Evolutionary conservation across 805 yeast genomes (phyloP).

Genomic region (Candida peoriensis): DNA sequence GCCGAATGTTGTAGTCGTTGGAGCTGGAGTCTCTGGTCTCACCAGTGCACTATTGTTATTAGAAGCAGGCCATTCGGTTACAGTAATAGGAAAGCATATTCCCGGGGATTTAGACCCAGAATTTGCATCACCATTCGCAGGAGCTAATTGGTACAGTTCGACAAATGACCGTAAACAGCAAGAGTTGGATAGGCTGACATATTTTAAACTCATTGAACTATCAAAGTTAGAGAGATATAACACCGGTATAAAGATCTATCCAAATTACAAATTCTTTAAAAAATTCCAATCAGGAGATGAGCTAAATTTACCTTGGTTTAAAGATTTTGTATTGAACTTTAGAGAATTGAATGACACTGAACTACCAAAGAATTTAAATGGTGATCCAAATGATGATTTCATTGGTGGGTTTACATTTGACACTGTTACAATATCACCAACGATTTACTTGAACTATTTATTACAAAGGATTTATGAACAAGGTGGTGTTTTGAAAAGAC

Average conservation of each 20-base stretch:
- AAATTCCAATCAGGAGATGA: constrained; percentile 6
- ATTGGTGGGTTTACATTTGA: constrained; percentile 43
- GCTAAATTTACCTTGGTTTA: constrained; percentile 41
- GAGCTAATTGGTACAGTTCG: constrained; percentile 62
- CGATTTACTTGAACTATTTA: constrained; percentile 47
- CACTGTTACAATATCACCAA: constrained; percentile 51
- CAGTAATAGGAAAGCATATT: constrained; percentile 36
- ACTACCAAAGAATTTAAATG: neutral
- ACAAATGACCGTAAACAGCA: constrained; percentile 38
- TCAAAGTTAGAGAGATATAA: constrained; percentile 40
- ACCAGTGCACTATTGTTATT: constrained; percentile 40
- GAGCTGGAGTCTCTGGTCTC: constrained; percentile 45
- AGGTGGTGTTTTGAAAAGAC: constrained; percentile 42
- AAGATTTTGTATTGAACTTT: constrained; percentile 35
- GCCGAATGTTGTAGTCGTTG: neutral
- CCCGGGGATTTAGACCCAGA: constrained; percentile 49
- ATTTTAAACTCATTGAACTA: constrained; percentile 37
- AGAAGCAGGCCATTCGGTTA: constrained; percentile 33
- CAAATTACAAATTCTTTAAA: constrained; percentile 8
- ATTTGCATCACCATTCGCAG: constrained; percentile 60
- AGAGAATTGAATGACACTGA: constrained; percentile 28
- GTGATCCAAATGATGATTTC: neutral
- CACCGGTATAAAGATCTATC: constrained; percentile 32
- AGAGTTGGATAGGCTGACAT: constrained; percentile 41
- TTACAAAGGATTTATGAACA: constrained; percentile 35